Base-by-base conservation (phyloP, 768 basidiomycete genomes). In the Hygrocybe punicea region DNA sequence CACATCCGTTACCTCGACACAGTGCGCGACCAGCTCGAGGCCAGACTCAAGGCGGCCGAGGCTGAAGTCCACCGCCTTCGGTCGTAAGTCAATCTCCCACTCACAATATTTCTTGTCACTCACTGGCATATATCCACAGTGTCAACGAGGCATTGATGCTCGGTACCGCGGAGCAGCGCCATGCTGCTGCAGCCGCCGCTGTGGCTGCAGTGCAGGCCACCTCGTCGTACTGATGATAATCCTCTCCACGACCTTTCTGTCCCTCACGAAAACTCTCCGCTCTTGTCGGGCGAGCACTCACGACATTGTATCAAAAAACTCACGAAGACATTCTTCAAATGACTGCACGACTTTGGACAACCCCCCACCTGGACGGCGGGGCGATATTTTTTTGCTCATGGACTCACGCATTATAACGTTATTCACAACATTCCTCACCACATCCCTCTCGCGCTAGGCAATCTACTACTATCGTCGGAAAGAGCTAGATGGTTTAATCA, bases 111-210 rank as follows among this genome's bases (percentile, higher is more conserved):
- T 25, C 21, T 24, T 7, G 17, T n/a, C 17, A 14, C 23, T 8
- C 21, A 16, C 47, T 49, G 5, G 37, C 35, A 13, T 51, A 39
- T 33, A 23, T 34, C 14, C 83, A 89, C 72, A 86, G 82, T 67
- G 85, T 93, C 63, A 93, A 93, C 73, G 91, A 93, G 82, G 87
- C 87, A 42, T 80, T 93, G 70, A 92, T 91, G 88, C 84, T 93
- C 69, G 83, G 85, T 71, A 87, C 87, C 57, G 87, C 88, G 44
- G 85, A 87, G 72, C 88, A 88, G 63, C 74, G 83, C 64, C 83
- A 83, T 59, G 62, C 67, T 59, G 60, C 72, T 68, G 83, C 81
- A 48, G 82, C 83, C 37, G 79, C 81, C 36, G 84, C 83, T 51
- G 76, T 78, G 29, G 78, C 82, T 49, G 81, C 81, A 53, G 69